A percentile compares a stretch with the other conserved stretches of the same genome.
phyloP scores from a whole-genome alignment of 2,329 filamentous ascomycete genomes.

The Cadophora luteo-olivacea region DNA sequence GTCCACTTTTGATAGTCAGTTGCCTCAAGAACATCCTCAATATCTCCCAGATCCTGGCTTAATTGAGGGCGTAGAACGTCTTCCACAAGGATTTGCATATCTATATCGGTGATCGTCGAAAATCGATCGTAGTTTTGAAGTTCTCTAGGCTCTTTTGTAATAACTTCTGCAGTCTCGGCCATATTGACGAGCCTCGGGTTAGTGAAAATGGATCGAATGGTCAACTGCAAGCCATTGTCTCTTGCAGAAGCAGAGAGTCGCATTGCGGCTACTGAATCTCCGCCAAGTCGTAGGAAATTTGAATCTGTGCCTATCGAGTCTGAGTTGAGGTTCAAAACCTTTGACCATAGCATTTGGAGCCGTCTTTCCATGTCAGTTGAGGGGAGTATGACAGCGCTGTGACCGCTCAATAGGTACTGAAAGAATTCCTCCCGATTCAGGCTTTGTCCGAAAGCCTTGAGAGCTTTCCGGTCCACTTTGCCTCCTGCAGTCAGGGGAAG shows the following conservation, averaged over 20 bases:
- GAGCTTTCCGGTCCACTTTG: conserved; percentile 17
- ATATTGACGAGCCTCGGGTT: conserved; percentile 27
- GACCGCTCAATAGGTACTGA: neutral
- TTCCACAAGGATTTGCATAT: neutral
- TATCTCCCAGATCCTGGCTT: neutral
- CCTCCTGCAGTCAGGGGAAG: conserved; percentile 11
- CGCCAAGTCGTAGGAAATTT: conserved; percentile 50
- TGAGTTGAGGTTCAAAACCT: conserved; percentile 48
- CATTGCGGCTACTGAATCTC: conserved; percentile 54
- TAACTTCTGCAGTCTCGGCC: neutral
- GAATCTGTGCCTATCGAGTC: conserved; percentile 34
- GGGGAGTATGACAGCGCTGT: neutral
- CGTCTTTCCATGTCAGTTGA: conserved; percentile 27
- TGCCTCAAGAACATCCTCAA: conserved; percentile 28
- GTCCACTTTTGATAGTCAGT: conserved; percentile 30
- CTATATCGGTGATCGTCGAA: neutral
- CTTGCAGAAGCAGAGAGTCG: conserved; percentile 46
- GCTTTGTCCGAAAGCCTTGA: conserved; percentile 1
- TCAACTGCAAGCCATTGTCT: conserved; percentile 22
- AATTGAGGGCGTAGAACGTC: conserved; percentile 1
- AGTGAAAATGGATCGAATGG: conserved; percentile 27
- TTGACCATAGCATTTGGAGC: conserved; percentile 49
- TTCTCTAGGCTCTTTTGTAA: neutral
- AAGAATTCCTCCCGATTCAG: conserved; percentile 9
- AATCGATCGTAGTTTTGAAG: neutral